Base-by-base conservation (phyloP, 129 eudicot species). In the Flaveria ramosissima region DNA sequence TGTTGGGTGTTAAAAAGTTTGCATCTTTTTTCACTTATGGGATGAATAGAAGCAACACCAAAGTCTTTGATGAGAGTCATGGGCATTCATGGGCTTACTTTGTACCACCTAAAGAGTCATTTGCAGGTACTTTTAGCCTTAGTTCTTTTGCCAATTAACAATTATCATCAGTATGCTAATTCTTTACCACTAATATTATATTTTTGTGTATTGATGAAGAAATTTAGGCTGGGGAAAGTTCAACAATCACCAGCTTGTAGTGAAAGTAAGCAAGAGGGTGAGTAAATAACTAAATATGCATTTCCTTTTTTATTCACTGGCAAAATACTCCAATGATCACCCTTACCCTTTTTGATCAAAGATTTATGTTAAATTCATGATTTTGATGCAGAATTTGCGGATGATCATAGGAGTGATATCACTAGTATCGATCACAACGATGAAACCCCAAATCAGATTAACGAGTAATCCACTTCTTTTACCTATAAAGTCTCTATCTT, bases 91-190 rank as follows among this genome's bases (percentile, higher is more conserved):
- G 99, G 99, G 47, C 90, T 95, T 27, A 95, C 97, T 68, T 84
- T 95, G 82, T 95, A 92, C 78, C 99, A 95, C 84, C 74, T 95
- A 74, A 95, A 95, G 91, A 91, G 97, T 81, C 99, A 95, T 86
- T 86, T 94, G 42, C 98, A 93, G 97, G 87, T 78, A 82, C 52
- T 53, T 71, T 74, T 80, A 30, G 19, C 57, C 36, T 71, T 26
- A 26, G 21, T 43, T 74, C 20, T 67, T 61, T 52, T 8, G n/a
- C 3, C 43, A 24, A 15, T 43, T 61, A 30, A 19, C 43, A 47
- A 8, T 42, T 39, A 53, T 70, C 39, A 60, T 74, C 16, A 65
- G 11, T 64, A 21, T 41, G 30, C 15, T 60, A 30, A 30, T 30
- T 30, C 36, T 30, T 30, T 30, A 4, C 36, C 36, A 30, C 36